These are phyloP conservation scores for Globisporangium nodosum DNA, from an alignment of 352 stramenopile genomes.

Conservation along the genomic window DNA sequence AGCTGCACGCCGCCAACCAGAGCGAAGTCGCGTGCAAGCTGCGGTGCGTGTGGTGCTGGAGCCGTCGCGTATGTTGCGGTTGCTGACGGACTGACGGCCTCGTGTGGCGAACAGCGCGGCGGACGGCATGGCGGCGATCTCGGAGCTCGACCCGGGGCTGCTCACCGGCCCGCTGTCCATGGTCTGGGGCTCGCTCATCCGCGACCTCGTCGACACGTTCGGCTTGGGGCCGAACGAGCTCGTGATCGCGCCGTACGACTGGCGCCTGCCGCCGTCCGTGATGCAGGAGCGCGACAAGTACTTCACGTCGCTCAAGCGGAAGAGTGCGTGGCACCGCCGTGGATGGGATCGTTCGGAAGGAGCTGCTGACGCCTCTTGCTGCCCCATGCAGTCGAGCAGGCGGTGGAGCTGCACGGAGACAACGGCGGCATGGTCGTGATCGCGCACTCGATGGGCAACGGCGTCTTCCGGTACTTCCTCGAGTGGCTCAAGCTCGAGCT, in stretches of 20 bases:
- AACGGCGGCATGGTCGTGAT: conserved; percentile 60
- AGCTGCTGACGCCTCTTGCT: neutral
- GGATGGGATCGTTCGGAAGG: neutral
- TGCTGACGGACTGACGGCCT: neutral
- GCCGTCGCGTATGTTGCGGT: neutral
- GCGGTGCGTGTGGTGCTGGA: conserved; percentile 22
- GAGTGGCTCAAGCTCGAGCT: conserved; percentile 77
- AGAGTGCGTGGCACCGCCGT: conserved; percentile 32
- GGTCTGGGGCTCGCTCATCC: conserved; percentile 62
- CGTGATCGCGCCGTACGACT: conserved; percentile 76
- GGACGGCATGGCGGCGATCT: conserved; percentile 54
- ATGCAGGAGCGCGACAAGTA: conserved; percentile 72
- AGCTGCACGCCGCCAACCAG: conserved; percentile 61
- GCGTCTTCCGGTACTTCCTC: conserved; percentile 77
- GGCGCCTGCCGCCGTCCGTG: conserved; percentile 64
- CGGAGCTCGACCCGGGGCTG: conserved; percentile 70
- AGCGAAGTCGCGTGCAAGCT: conserved; percentile 72
- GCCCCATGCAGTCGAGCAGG: conserved; percentile 41
- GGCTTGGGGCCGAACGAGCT: conserved; percentile 59
- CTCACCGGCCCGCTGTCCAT: conserved; percentile 67
- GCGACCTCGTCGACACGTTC: conserved; percentile 68
- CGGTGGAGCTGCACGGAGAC: conserved; percentile 39
- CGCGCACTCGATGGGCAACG: conserved; percentile 80
- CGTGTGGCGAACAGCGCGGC: conserved; percentile 24
- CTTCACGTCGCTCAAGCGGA: conserved; percentile 65